Evolutionary conservation across 495 filamentous ascomycete species (phyloP).

Genomic region (Daldinia grandis): DNA sequence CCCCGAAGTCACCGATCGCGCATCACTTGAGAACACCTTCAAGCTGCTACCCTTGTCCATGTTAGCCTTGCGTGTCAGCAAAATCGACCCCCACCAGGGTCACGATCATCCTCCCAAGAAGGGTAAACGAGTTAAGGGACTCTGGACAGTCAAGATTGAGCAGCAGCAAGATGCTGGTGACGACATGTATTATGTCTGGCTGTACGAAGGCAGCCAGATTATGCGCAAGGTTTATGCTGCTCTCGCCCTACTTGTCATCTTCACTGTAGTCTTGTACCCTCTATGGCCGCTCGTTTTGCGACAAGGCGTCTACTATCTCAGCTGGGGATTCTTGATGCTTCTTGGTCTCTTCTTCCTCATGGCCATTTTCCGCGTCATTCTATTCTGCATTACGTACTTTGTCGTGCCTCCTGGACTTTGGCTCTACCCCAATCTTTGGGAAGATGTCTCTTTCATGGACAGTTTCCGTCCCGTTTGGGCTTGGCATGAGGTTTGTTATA

Average conservation of each 20-base stretch:
- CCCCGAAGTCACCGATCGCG: constrained; percentile 84
- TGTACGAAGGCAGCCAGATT: constrained; percentile 94
- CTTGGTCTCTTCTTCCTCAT: constrained; percentile 97
- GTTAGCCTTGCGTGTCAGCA: constrained; percentile 88
- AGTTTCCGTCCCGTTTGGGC: constrained; percentile 97
- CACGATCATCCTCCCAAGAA: constrained; percentile 75
- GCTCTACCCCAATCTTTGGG: constrained; percentile 98
- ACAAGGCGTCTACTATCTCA: constrained; percentile 96
- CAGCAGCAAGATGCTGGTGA: constrained; percentile 93
- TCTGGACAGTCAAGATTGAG: constrained; percentile 96
- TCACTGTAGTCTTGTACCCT: constrained; percentile 92
- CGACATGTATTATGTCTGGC: constrained; percentile 94
- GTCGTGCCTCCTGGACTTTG: constrained; percentile 85
- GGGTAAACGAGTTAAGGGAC: constrained; percentile 89
- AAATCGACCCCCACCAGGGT: constrained; percentile 77
- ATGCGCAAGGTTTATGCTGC: constrained; percentile 90
- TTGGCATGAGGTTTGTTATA: constrained; percentile 88
- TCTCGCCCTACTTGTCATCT: constrained; percentile 80
- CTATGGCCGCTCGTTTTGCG: constrained; percentile 93
- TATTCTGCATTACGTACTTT: constrained; percentile 95
- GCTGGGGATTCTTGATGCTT: constrained; percentile 90
- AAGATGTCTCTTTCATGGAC: constrained; percentile 98
- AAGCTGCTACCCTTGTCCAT: constrained; percentile 96
- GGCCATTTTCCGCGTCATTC: constrained; percentile 92
- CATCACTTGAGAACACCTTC: constrained; percentile 89